phyloP scores from a whole-genome alignment of 805 yeast species.

The Pichia membranifaciens region DNA sequence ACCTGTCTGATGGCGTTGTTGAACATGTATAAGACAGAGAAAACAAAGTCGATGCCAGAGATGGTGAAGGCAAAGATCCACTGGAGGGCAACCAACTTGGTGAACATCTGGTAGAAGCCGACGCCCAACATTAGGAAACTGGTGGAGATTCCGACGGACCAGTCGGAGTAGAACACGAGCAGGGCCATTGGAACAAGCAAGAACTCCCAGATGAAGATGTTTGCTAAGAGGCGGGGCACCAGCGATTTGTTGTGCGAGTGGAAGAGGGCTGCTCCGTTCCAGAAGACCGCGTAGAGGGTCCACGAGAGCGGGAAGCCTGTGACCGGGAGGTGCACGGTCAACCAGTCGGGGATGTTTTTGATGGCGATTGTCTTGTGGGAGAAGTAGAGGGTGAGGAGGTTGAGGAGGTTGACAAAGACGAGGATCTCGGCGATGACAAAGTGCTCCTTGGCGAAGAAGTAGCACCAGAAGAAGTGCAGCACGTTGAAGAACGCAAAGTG shows the following conservation, averaged over 20 bases:
- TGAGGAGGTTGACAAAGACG: constrained; percentile 52
- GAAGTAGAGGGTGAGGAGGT: constrained; percentile 50
- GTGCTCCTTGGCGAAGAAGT: constrained; percentile 53
- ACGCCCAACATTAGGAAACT: constrained; percentile 57
- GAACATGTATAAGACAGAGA: constrained; percentile 42
- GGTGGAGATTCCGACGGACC: constrained; percentile 59
- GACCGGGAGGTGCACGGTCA: constrained; percentile 57
- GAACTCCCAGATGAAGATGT: constrained; percentile 73
- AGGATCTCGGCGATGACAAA: constrained; percentile 56
- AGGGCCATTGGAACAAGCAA: constrained; percentile 57
- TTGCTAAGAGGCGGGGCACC: constrained; percentile 64
- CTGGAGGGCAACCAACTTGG: constrained; percentile 69
- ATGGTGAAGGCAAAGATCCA: constrained; percentile 80
- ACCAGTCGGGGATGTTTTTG: constrained; percentile 46
- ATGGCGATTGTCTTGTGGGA: constrained; percentile 55
- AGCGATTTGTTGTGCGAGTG: constrained; percentile 49
- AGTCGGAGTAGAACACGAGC: constrained; percentile 59
- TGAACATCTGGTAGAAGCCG: constrained; percentile 64
- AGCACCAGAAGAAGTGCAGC: constrained; percentile 56
- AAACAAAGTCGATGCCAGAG: constrained; percentile 48
- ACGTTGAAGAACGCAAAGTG: constrained; percentile 62
- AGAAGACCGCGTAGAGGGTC: constrained; percentile 67
- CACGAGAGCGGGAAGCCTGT: constrained; percentile 71
- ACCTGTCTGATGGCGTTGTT: constrained; percentile 26
- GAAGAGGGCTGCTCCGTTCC: constrained; percentile 80